Evolutionary conservation across 352 stramenopile genomes (phyloP), one percentile per base, ranked within the genome.

Genomic region (Phytophthora pini): DNA sequence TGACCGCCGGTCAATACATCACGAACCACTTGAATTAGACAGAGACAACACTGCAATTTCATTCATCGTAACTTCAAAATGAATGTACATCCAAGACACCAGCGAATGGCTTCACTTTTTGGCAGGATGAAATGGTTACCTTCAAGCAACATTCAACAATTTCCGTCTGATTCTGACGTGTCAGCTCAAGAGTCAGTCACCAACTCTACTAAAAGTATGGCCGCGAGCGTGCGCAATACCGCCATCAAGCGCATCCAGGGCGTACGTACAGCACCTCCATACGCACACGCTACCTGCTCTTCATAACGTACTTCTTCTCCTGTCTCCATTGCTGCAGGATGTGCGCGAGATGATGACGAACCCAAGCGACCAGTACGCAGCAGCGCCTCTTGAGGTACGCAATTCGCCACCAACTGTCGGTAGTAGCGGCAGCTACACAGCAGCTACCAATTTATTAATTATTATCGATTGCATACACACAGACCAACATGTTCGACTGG

Each of bases 401-500:
- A 20, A 5, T 36, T 1, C 31, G 5, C 6, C 20, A 26, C 39
- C 24, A 26, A 10, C 13, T 15, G 34, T 26, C 29, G 36, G 2
- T 12, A 48, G 9, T 11, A 48, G 7, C 9, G 11, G 13, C 45
- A 34, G 45, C 26, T 41, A 20, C 26, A 50, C 27, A 9, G 20
- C 38, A 52, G 24, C 24, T 8, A 3, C 12, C 15, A 49, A 22
- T 43, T 5, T 58, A 20, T 47, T 31, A 44, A 15, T 11, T 38
- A 22, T 24, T 44, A 1, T 44, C 3, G 39, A 11, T n/a, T 53
- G 26, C 13, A 22, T 36, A 36, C n/a, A 20, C 8, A 0, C 51
- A 93, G 82, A 86, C 82, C 52, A 94, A 97, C 66, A 94, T 96
- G 76, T 97, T 97, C 68, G 86, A 96, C 61, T 97, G 90, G 90